Evolutionary conservation across 306 rosid species (phyloP).

Genomic region (Ammopiptanthus mongolicus): DNA sequence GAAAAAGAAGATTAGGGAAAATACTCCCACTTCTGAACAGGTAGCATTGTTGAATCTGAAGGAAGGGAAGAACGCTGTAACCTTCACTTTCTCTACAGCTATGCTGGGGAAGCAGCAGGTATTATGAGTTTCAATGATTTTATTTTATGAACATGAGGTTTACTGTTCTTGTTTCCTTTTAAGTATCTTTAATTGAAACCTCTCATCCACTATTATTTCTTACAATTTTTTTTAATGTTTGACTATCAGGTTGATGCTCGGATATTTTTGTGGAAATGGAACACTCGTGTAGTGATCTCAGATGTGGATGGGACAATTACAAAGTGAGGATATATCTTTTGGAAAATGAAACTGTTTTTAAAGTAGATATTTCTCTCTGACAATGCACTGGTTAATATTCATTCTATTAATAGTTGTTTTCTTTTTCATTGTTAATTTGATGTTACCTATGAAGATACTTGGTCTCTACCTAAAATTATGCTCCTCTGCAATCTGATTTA

Average conservation of each 20-base stretch:
- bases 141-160: neutral
- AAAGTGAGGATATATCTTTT: conserved; percentile 44
- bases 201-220: neutral
- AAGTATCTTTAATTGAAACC: neutral
- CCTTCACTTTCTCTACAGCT: conserved; percentile 76
- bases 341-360: conserved; percentile 5
- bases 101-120: conserved; percentile 81
- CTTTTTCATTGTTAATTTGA: conserved; percentile 12
- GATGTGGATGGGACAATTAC: conserved; percentile 99
- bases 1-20: conserved; percentile 47
- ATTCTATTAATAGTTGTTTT: neutral
- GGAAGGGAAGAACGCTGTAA: conserved; percentile 78
- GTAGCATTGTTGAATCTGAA: conserved; percentile 79
- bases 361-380: neutral
- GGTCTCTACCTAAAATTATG: conserved; percentile 6
- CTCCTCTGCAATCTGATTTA: neutral
- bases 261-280: conserved; percentile 93
- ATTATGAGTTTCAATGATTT: conserved; percentile 12
- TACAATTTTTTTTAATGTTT: conserved; percentile 12
- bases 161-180: neutral
- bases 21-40: conserved; percentile 80
- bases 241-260: conserved; percentile 74
- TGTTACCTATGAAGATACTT: neutral
- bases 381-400: neutral
- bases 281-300: conserved; percentile 78